A percentile compares a stretch with the other conserved stretches of the same genome.
Evolutionary conservation across 768 basidiomycete species (phyloP).

Genomic region (Hericium rajendrae): DNA sequence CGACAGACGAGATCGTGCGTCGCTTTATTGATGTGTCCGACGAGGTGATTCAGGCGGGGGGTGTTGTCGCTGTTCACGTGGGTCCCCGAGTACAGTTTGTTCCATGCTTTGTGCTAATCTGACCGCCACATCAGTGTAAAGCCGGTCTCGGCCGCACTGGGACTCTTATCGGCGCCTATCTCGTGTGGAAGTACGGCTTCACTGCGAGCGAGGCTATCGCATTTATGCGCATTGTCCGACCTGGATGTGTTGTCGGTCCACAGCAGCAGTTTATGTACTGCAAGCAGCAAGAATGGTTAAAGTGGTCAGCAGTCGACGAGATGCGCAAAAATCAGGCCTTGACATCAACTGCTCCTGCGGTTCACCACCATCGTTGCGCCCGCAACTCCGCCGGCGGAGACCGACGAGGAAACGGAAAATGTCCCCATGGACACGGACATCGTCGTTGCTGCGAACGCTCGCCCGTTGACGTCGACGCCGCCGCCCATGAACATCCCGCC

Average conservation of each 20-base stretch:
- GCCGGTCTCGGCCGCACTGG: conserved; percentile 96
- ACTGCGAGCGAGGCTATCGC: conserved; percentile 93
- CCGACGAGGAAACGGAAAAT: conserved; percentile 42
- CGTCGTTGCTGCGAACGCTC: conserved; percentile 26
- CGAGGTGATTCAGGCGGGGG: conserved; percentile 62
- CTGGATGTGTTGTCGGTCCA: conserved; percentile 86
- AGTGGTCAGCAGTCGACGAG: conserved; percentile 87
- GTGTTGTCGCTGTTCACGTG: conserved; percentile 84
- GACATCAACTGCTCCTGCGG: conserved; percentile 25
- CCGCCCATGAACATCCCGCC: conserved; percentile 37
- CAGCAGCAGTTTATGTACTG: conserved; percentile 94
- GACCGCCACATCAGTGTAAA: conserved; percentile 55
- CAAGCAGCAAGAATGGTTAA: conserved; percentile 88
- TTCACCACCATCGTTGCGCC: conserved; percentile 53
- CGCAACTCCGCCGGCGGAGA: conserved; percentile 73
- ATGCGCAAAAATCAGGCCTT: conserved; percentile 37
- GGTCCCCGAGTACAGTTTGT: conserved; percentile 21
- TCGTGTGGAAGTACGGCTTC: conserved; percentile 98
- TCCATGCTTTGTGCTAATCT: not conserved
- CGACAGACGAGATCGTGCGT: conserved; percentile 89
- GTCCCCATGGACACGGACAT: conserved; percentile 16
- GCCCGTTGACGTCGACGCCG: conserved; percentile 14
- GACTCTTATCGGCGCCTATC: conserved; percentile 93
- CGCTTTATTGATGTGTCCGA: conserved; percentile 86
- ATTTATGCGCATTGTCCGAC: conserved; percentile 96